Percentiles rank a stretch among this genome's conserved stretches.
Evolutionary conservation across 2,329 filamentous ascomycete species (phyloP).

Genomic region (Pyrenophora graminea): DNA sequence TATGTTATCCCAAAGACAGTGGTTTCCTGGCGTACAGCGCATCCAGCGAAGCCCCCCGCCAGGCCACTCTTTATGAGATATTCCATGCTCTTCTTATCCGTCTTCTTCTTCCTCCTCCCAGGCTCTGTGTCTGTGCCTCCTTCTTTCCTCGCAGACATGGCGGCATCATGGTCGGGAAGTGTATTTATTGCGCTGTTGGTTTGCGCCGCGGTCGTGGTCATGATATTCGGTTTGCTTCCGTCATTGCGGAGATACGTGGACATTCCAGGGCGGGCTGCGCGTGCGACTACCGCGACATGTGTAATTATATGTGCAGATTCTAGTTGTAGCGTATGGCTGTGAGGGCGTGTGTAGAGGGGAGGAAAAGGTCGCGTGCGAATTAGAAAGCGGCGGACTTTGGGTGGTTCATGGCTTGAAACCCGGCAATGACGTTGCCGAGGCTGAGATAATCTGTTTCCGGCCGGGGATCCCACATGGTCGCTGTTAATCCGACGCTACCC

Average conservation of each 20-base stretch:
- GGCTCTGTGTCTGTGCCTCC: slow-evolving; percentile 1
- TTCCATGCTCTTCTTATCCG: slow-evolving; percentile 74
- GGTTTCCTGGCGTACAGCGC: slow-evolving; percentile 67
- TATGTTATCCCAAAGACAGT: not conserved
- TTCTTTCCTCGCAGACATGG: slow-evolving; percentile 47
- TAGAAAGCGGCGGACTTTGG: slow-evolving; percentile 14
- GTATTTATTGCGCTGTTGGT: slow-evolving; percentile 20
- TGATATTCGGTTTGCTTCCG: slow-evolving; percentile 37
- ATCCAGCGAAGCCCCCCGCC: slow-evolving; percentile 88
- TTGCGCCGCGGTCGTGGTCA: slow-evolving; percentile 39
- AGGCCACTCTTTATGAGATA: slow-evolving; percentile 83
- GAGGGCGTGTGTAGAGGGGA: not conserved
- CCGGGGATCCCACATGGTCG: not conserved
- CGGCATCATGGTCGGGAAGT: slow-evolving; percentile 56
- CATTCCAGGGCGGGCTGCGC: slow-evolving; percentile 38
- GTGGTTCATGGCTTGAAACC: slow-evolving; percentile 11
- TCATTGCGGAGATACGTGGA: slow-evolving; percentile 46
- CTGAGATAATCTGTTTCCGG: slow-evolving; percentile 8
- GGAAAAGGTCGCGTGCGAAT: slow-evolving; percentile 4
- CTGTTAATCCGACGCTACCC: slow-evolving; percentile 14
- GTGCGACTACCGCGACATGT: slow-evolving; percentile 30
- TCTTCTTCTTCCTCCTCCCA: slow-evolving; percentile 50
- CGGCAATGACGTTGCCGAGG: slow-evolving; percentile 18
- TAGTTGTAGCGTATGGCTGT: not conserved
- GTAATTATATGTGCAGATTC: slow-evolving; percentile 4